Evolutionary conservation across 2,329 filamentous ascomycete genomes (phyloP), one percentile per base, ranked within the genome.

Genomic region (Cladosporium cucumerinum): DNA sequence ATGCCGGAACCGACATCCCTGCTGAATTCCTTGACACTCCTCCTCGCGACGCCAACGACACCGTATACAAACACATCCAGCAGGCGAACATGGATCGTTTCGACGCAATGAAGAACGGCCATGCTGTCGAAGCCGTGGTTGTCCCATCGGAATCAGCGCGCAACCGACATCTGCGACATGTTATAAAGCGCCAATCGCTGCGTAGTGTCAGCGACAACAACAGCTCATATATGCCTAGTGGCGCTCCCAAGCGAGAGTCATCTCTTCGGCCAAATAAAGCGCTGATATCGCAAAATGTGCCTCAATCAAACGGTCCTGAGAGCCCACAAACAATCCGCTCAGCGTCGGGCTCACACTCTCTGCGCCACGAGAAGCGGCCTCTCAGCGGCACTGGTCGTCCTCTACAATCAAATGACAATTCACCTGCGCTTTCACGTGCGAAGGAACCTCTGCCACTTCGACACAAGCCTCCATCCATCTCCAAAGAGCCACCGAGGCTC

Each of bases 31-130:
- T 62, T 10, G 36, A 51, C 26, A 36, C 60, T 30, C 60, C 60
- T 23, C 60, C 60, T 25, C 60, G 60, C 34, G 34, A 62, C 34
- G 54, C 60, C 23, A 62, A 62, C 57, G 63, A 65, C 18, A n/a
- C 39, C 8, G 52, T 65, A 12, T 65, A 65, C 64, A 62, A 60
- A 48, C 64, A 65, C 39, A 65, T 65, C 16, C 58, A 59, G 39
- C 36, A 62, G 32, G 59, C 58, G 21, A 65, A 65, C 28, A 65
- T 62, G 58, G 64, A 65, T 28, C 51, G 51, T 18, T 63, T 63
- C 48, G 63, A 66, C 21, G 63, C 65, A 4, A 28, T 61, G n/a
- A 52, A 64, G 32, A 58, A 49, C 28, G 57, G 55, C 30, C 28
- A 57, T 3, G 43, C 46, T 12, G 52, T 61, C 16, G 65, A 65